Conservation (phyloP, 176 grass and related monocot genomes). For the Triticum monococcum region DNA sequence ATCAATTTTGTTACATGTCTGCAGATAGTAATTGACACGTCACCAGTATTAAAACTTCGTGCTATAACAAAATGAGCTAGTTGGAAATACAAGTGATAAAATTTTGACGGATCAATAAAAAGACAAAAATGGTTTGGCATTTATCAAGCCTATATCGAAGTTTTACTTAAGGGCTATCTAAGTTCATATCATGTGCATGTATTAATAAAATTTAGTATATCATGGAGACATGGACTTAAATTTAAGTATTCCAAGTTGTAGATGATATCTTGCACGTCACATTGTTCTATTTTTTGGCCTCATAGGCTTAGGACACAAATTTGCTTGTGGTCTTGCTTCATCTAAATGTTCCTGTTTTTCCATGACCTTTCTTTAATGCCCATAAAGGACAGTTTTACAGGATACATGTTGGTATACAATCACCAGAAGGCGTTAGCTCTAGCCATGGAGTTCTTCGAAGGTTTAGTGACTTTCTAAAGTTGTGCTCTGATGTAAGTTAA, state of each 20-base stretch:
- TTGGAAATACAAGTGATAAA: neutral
- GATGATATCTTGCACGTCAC: neutral
- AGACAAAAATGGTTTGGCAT: neutral
- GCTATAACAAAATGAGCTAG: conserved; percentile 1
- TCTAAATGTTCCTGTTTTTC: conserved; percentile 19
- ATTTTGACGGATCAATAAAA: conserved; percentile 2
- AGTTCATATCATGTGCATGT: conserved; percentile 1
- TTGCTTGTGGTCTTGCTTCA: neutral
- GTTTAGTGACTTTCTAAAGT: conserved; percentile 94
- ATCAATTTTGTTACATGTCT: conserved; percentile 2
- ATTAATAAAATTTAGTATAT: neutral
- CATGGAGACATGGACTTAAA: neutral
- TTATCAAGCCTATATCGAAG: neutral
- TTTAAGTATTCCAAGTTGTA: neutral
- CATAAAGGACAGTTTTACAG: conserved; percentile 99
- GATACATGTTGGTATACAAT: conserved; percentile 97
- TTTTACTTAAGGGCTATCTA: neutral
- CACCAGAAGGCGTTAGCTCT: conserved; percentile 85
- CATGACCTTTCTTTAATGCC: conserved; percentile 51
- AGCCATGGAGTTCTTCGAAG: conserved; percentile 82
- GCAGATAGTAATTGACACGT: neutral
- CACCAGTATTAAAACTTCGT: neutral
- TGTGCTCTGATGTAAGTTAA: conserved; percentile 83
- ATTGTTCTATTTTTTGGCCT: neutral
- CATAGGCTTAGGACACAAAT: neutral